Percentiles rank a stretch among this genome's conserved stretches.
phyloP scores from a whole-genome alignment of 495 filamentous ascomycete genomes.

The Rhypophila decipiens region DNA sequence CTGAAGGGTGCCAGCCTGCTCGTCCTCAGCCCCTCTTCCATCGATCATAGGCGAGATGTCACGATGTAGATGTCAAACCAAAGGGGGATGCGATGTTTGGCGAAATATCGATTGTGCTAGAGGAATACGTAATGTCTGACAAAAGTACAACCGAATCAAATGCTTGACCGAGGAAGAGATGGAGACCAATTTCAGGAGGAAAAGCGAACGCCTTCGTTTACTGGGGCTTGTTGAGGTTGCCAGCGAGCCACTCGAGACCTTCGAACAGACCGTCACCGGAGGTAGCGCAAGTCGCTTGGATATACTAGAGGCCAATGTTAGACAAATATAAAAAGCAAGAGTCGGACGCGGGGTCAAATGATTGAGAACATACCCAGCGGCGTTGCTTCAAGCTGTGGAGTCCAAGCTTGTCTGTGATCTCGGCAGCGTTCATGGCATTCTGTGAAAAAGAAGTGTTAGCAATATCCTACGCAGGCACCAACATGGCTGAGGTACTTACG shows the following conservation, averaged over 20 bases:
- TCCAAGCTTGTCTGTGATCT: constrained; percentile 99
- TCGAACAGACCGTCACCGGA: constrained; percentile 99
- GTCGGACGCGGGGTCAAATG: not conserved
- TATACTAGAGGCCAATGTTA: constrained; percentile 60
- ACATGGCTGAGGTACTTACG: constrained; percentile 46
- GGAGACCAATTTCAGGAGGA: constrained; percentile 18
- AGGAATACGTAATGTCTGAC: constrained; percentile 23
- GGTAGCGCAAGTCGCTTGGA: constrained; percentile 99
- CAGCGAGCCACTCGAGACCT: constrained; percentile 98
- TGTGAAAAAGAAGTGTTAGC: constrained; percentile 31
- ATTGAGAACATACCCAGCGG: constrained; percentile 77
- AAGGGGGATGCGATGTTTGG: constrained; percentile 32
- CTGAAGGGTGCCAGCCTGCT: constrained; percentile 26
- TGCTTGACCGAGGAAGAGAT: constrained; percentile 25
- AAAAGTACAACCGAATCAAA: constrained; percentile 42
- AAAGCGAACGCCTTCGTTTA: constrained; percentile 45
- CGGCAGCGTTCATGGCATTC: constrained; percentile 99
- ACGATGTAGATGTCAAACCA: constrained; percentile 31
- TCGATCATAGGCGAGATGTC: constrained; percentile 25
- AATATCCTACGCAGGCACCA: not conserved
- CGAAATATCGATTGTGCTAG: constrained; percentile 42
- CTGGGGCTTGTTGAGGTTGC: constrained; percentile 84
- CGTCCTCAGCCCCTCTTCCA: constrained; percentile 13
- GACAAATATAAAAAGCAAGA: too few relatives aligned
- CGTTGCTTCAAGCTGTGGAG: constrained; percentile 97